Conservation (phyloP, 257 asterid species). For the Buddleja alternifolia region DNA sequence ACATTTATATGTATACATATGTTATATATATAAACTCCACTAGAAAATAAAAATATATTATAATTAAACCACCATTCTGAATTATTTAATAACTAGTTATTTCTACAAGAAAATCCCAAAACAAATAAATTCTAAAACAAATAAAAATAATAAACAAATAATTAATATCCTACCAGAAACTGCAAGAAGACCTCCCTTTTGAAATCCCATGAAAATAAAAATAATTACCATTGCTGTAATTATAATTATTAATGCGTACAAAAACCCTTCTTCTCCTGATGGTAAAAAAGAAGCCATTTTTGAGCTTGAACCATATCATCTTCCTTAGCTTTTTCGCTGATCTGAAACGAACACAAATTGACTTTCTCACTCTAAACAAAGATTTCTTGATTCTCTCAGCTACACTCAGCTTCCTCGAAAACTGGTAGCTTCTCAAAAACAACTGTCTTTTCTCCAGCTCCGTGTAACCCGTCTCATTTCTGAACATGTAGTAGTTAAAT, state of each 20-base stretch:
- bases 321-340: conserved; percentile 55
- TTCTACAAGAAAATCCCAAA: not conserved
- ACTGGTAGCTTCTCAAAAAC: conserved; percentile 74
- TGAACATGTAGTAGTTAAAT: conserved; percentile 37
- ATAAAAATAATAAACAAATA: not conserved
- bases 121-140: not conserved
- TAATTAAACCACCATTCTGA: too few relatives aligned
- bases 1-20: too few relatives aligned
- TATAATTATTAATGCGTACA: conserved; percentile 31
- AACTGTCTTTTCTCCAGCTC: conserved; percentile 70
- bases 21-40: too few relatives aligned
- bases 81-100: too few relatives aligned
- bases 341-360: conserved; percentile 52
- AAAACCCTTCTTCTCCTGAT: conserved; percentile 37
- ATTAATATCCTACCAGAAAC: conserved; percentile 35
- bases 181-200: conserved; percentile 22
- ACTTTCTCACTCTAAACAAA: conserved; percentile 56
- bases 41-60: too few relatives aligned
- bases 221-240: not conserved
- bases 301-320: conserved; percentile 52
- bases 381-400: conserved; percentile 51
- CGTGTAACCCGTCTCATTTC: conserved; percentile 42
- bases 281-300: conserved; percentile 43
- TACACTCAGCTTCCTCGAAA: conserved; percentile 61
- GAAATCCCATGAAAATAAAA: not conserved